phyloP scores from a whole-genome alignment of 805 yeast genomes.

The Candida adriatica region DNA sequence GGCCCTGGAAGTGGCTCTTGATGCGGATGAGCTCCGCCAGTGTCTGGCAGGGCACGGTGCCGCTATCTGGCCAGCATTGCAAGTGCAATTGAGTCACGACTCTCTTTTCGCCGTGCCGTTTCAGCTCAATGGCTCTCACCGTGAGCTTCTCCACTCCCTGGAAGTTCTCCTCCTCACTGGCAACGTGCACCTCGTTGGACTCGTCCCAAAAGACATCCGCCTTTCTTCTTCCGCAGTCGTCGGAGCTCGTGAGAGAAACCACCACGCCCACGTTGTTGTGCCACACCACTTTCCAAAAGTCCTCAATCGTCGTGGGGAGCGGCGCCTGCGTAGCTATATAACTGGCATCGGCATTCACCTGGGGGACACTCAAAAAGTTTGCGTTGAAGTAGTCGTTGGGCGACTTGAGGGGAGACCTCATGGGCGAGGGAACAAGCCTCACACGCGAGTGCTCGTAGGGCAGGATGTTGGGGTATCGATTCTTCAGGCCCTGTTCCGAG shows the following conservation, averaged over 20 bases:
- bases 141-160: slow-evolving; percentile 27
- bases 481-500: slow-evolving; percentile 66
- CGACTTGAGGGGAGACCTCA: slow-evolving; percentile 22
- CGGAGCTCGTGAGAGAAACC: slow-evolving; percentile 67
- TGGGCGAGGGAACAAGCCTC: slow-evolving; percentile 27
- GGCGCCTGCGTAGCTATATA: slow-evolving; percentile 95
- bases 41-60: slow-evolving; percentile 40
- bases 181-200: slow-evolving; percentile 34
- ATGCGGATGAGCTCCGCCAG: slow-evolving; percentile 26
- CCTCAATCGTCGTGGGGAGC: slow-evolving; percentile 63
- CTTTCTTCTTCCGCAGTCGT: slow-evolving; percentile 69
- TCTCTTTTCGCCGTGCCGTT: slow-evolving; percentile 24
- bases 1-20: slow-evolving; percentile 22
- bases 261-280: slow-evolving; percentile 62
- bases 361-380: slow-evolving; percentile 45
- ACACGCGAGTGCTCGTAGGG: slow-evolving; percentile 58
- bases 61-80: slow-evolving; percentile 80
- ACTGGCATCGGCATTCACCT: slow-evolving; percentile 30
- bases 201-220: slow-evolving; percentile 80
- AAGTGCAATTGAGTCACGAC: slow-evolving; percentile 68
- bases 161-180: slow-evolving; percentile 24
- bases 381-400: slow-evolving; percentile 39
- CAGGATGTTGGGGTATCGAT: slow-evolving; percentile 73
- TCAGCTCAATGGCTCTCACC: slow-evolving; percentile 22
- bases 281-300: slow-evolving; percentile 82